Conservation (phyloP, 768 basidiomycete genomes). For the Suillus variegatus region DNA sequence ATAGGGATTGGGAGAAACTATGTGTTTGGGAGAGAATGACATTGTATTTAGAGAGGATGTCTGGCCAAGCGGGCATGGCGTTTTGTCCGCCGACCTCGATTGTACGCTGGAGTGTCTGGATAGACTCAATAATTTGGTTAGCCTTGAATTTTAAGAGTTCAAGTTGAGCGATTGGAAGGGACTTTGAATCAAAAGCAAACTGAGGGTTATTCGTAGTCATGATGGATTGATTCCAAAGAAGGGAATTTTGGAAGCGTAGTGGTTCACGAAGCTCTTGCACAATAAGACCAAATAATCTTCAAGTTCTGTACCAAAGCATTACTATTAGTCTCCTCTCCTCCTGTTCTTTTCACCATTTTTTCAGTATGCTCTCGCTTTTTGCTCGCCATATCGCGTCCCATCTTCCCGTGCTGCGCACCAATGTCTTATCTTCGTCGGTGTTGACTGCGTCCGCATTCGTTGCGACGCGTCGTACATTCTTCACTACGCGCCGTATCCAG, state of each 20-base stretch:
- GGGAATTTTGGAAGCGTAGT: slow-evolving; percentile 5
- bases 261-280: slow-evolving; percentile 3
- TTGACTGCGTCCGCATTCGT: slow-evolving; percentile 4
- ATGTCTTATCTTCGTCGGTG: slow-evolving; percentile 5
- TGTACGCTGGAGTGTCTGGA: slow-evolving; percentile 61
- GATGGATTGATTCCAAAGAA: slow-evolving; percentile 1
- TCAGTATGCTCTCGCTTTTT: slow-evolving; percentile 19
- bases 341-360: slow-evolving; percentile 2
- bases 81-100: slow-evolving; percentile 58
- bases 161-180: slow-evolving; percentile 64
- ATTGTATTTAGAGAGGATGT: slow-evolving; percentile 84
- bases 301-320: not conserved
- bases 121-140: slow-evolving; percentile 78
- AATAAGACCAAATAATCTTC: slow-evolving; percentile 10
- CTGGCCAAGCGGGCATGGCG: slow-evolving; percentile 83
- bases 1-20: slow-evolving; percentile 67
- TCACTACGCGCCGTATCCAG: slow-evolving; percentile 21
- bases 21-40: slow-evolving; percentile 82
- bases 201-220: slow-evolving; percentile 13
- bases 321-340: not conserved
- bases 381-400: slow-evolving; percentile 9
- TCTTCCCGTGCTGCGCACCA: slow-evolving; percentile 1
- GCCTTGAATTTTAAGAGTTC: slow-evolving; percentile 79
- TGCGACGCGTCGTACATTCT: slow-evolving; percentile 27
- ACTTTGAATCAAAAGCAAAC: slow-evolving; percentile 31